A percentile compares a stretch with the other conserved stretches of the same genome.
Evolutionary conservation across 768 basidiomycete species (phyloP).

Genomic region (Suillus luteus): DNA sequence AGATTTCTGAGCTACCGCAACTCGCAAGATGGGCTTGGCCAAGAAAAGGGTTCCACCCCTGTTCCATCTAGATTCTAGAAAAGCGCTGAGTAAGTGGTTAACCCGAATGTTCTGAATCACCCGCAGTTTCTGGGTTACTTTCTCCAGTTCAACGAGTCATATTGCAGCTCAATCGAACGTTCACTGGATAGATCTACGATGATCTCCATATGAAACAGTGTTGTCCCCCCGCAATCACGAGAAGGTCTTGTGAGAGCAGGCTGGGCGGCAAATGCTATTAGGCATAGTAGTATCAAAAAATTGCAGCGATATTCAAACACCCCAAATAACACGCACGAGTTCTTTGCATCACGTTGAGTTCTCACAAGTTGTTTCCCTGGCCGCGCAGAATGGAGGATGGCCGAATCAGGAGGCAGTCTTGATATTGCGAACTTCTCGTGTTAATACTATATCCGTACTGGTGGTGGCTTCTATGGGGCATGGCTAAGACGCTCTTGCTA

Average conservation of each 20-base stretch:
- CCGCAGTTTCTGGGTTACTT: neutral
- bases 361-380: neutral
- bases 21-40: neutral
- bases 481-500: neutral
- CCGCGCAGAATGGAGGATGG: neutral
- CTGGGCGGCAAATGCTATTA: neutral
- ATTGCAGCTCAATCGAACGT: neutral
- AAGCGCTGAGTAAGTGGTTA: neutral
- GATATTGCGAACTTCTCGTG: neutral
- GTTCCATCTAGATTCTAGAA: neutral
- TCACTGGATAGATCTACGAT: neutral
- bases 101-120: neutral
- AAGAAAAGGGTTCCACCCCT: neutral
- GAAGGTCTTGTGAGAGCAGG: neutral
- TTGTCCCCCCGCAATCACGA: neutral
- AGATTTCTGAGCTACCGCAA: neutral
- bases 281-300: neutral
- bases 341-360: neutral
- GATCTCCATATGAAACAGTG: neutral
- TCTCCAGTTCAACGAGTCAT: neutral
- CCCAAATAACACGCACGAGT: neutral
- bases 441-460: neutral
- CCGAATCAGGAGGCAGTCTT: neutral
- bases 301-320: neutral
- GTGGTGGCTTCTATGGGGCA: neutral